Evolutionary conservation across 192 early-diverging fungal genomes (phyloP), one percentile per base, ranked within the genome.

Genomic region (Chytriomyces hyalinus): DNA sequence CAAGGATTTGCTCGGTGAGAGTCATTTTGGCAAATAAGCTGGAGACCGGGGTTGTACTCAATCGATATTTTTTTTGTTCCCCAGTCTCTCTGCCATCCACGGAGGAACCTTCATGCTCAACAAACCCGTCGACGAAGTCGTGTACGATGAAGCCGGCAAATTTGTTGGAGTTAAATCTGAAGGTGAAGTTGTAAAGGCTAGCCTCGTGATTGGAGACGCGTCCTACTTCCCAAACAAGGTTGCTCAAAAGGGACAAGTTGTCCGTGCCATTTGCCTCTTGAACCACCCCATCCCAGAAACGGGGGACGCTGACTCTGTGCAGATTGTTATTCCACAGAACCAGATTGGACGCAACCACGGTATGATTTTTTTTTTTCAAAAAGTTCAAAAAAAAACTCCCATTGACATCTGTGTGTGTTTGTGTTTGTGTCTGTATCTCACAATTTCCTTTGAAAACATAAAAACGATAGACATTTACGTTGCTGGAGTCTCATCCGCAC

Each of bases 381-480:
- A 45, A 6, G 17, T 50, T 62, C 70, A 20, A 24, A 8, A 5
- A 43, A 3, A 22, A 24, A n/a, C 60, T 22, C 15, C 26, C 49
- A 62, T 50, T 61, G 7, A 28, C 59, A 3, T 17, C 17, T 60
- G 13, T 44, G 15, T 26, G 22, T 57, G 72, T 6, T 5, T 60
- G n/a, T n/a, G n/a, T n/a, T n/a, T n/a, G n/a, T n/a, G n/a, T n/a
- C n/a, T n/a, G n/a, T n/a, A n/a, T n/a, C n/a, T n/a, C n/a, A n/a
- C n/a, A n/a, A n/a, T n/a, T n/a, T n/a, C n/a, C n/a, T n/a, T n/a
- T n/a, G n/a, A n/a, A n/a, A n/a, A n/a, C n/a, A n/a, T n/a, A n/a
- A n/a, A n/a, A n/a, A n/a, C n/a, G n/a, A n/a, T n/a, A n/a, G 97
- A 99, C 73, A 96, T 99, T 67, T 99, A 99, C 84, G 88, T 98